These are phyloP conservation scores for Russula olivacea DNA, from an alignment of 768 basidiomycete species.

Conservation along the genomic window DNA sequence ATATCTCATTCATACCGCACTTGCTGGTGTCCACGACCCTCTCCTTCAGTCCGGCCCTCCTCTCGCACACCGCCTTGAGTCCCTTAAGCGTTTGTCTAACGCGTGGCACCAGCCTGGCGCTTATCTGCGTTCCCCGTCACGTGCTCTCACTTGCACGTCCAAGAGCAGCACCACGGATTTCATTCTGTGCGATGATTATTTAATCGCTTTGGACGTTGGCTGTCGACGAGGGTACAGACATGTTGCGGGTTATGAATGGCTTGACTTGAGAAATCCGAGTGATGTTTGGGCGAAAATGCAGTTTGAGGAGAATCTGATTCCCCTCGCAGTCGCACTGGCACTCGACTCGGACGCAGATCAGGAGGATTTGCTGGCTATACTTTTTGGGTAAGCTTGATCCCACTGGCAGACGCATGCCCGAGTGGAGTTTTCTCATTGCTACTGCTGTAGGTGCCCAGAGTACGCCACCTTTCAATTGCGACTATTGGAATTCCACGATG, in stretches of 20 bases:
- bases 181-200: constrained; percentile 7
- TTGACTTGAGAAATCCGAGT: background rate
- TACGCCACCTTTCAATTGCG: constrained; percentile 7
- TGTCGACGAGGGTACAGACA: background rate
- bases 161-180: background rate
- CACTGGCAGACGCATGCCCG: background rate
- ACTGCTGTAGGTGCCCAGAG: background rate
- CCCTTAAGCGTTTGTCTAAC: background rate
- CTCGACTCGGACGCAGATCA: background rate
- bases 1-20: background rate
- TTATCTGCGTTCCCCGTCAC: background rate
- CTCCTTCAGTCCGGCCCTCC: background rate
- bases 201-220: background rate
- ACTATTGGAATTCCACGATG: constrained; percentile 1
- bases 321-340: background rate
- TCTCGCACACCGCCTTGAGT: background rate
- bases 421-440: background rate
- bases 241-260: background rate
- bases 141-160: background rate
- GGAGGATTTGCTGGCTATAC: background rate
- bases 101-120: background rate
- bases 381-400: background rate
- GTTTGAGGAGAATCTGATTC: background rate
- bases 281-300: background rate
- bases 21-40: constrained; percentile 4